Evolutionary conservation across 2,329 filamentous ascomycete genomes (phyloP), one percentile per base, ranked within the genome.

Genomic region (Botrytis cinerea): DNA sequence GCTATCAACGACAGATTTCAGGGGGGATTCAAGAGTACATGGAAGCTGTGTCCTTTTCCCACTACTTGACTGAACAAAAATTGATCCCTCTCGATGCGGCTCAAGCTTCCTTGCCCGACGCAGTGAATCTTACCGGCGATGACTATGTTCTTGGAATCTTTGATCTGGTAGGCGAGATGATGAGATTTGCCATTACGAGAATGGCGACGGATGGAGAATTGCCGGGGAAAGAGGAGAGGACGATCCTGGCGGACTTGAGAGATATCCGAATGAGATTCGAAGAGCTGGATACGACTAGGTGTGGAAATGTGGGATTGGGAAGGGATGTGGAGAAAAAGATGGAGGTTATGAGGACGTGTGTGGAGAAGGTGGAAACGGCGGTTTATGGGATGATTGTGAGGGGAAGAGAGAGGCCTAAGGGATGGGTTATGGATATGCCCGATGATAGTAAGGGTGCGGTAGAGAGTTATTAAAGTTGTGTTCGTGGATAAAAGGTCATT

Each of bases 91-190:
- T 88, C 16, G 85, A 88, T 0, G 88, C 93, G 72, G 87, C 92
- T 0, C 82, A 85, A 45, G 83, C 79, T 0, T 82, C 84, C 3
- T 81, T 90, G 12, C 77, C 80, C 10, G 81, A 83, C 0, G 86
- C 85, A 1, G 87, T 98, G 3, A 79, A 85, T 0, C 85, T 98
- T 32, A 93, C 92, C 1, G 87, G 90, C 40, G 90, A 95, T 72
- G 96, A 99, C 82, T 98, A 97, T 81, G 84, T 97, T 73, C 91
- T 96, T 75, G 96, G 95, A 14, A 84, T 99, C 3, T 98, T 97
- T 80, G 96, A 99, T 82, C 88, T 98, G 78, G 95, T 95, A 1
- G 96, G 96, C 57, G 96, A 99, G 84, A 87, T 98, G 85, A 99
- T 99, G 96, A 89, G 95, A 45, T 98, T 98, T 83, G 94, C 94